Base-by-base conservation (phyloP, 2,329 filamentous ascomycete species). In the Claviceps africana region DNA sequence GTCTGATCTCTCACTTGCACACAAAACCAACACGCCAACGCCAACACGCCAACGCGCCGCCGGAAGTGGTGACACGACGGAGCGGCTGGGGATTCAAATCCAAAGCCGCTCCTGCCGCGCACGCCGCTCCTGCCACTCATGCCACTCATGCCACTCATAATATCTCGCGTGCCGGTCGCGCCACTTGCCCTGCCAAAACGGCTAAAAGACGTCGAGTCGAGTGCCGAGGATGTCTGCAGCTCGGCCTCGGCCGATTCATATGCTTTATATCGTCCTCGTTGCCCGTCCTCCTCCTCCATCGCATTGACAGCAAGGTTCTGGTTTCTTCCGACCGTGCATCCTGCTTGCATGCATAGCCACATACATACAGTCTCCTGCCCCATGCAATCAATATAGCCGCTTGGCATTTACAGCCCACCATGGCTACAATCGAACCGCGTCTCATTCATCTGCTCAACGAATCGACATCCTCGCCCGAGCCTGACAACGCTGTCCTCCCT, bases 381-480 rank as follows among this genome's bases (percentile, higher is more conserved):
- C 47, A 48, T 48, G 49, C 49, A 46, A 49, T 46, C 49, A 46
- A 51, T 47, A 51, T 51, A 51, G 40, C 45, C 31, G 40, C 8
- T n/a, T 45, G 46, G 48, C 52, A 50, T 22, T n/a, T 35, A 42
- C 48, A 48, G 51, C 48, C 45, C 72, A 78, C 66, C 67, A 81
- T 81, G 77, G 77, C 78, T 59, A 82, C 78, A 62, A 83, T 83
- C 68, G 80, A 83, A 73, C 80, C 80, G 62, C 77, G 79, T 62
- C 72, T 83, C 58, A 83, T 82, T 63, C 78, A 82, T 64, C 68
- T 83, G 58, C 71, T 83, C 61, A 83, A 83, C 65, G 75, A 79
- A 60, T 72, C 72, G 48, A 71, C 70, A 21, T 54, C 54, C 43
- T 70, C 71, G 56, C 72, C 74, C 46, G 71, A 71, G 57, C 67